A percentile compares a stretch with the other conserved stretches of the same genome.
These are phyloP conservation scores for Aspergillus arachidicola DNA, from an alignment of 2,329 filamentous ascomycete species.

Conservation along the genomic window DNA sequence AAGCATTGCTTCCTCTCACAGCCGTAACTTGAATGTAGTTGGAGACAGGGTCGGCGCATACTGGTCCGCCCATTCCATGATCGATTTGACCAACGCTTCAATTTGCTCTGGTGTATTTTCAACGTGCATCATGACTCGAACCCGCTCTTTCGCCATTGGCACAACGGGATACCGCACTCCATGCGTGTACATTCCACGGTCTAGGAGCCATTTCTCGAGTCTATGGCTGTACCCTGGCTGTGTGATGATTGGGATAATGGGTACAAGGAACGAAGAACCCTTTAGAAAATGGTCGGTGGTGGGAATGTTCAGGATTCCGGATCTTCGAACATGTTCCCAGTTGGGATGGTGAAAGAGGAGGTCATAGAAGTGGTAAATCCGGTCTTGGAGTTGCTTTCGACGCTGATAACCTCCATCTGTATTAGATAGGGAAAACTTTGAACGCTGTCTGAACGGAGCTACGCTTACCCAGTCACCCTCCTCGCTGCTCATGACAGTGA, in stretches of 20 bases:
- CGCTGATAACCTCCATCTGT: background rate
- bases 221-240: background rate
- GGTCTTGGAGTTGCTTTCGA: slow-evolving; percentile 4
- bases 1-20: background rate
- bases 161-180: slow-evolving; percentile 10
- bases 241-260: slow-evolving; percentile 10
- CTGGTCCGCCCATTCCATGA: slow-evolving; percentile 11
- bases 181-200: background rate
- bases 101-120: slow-evolving; percentile 11
- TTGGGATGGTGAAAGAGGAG: slow-evolving; percentile 1
- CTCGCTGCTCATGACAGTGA: background rate
- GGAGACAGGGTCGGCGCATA: background rate
- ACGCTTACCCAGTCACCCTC: slow-evolving; percentile 9
- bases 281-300: background rate
- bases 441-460: background rate
- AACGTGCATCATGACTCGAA: slow-evolving; percentile 13
- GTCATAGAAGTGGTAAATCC: slow-evolving; percentile 2
- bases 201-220: background rate
- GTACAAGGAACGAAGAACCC: background rate
- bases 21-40: background rate
- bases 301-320: slow-evolving; percentile 2
- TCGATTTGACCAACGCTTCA: background rate
- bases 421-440: background rate
- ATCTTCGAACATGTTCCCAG: background rate
- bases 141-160: slow-evolving; percentile 1